Percentiles rank a stretch among this genome's conserved stretches.
These are phyloP conservation scores for Phytophthora pluvialis DNA, from an alignment of 352 stramenopile species.

Conservation along the genomic window DNA sequence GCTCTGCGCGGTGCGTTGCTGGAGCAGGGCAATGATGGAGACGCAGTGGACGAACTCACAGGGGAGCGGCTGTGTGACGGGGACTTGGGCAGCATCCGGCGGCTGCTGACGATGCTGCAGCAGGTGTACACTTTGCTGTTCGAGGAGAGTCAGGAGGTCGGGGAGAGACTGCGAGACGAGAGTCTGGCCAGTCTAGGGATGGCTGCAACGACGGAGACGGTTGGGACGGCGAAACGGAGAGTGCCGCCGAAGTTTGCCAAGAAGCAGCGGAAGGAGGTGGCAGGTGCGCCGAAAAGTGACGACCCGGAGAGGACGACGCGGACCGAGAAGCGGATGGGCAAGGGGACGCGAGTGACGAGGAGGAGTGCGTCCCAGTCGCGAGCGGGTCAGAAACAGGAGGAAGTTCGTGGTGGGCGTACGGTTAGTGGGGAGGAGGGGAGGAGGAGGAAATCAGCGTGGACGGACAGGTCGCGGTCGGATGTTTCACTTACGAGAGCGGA, in stretches of 20 bases:
- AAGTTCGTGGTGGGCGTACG: constrained; percentile 29
- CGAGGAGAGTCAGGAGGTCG: constrained; percentile 39
- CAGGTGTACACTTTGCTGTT: constrained; percentile 68
- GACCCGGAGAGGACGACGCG: constrained; percentile 21
- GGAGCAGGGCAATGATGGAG: constrained; percentile 48
- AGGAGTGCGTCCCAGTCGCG: constrained; percentile 4
- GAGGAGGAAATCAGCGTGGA: constrained; percentile 4
- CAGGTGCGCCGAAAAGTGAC: constrained; percentile 14
- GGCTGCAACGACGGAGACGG: neutral
- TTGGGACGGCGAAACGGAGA: neutral
- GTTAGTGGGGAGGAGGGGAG: neutral
- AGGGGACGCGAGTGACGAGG: neutral
- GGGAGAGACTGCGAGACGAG: constrained; percentile 24
- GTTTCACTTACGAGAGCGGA: constrained; percentile 18
- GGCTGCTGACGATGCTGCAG: constrained; percentile 61
- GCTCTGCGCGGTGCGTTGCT: constrained; percentile 75
- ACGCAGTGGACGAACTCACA: constrained; percentile 53
- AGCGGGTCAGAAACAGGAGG: constrained; percentile 27
- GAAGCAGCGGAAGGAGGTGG: constrained; percentile 24
- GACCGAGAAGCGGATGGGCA: constrained; percentile 9
- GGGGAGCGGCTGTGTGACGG: constrained; percentile 60
- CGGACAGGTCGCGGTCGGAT: constrained; percentile 9
- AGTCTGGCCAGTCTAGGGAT: constrained; percentile 35
- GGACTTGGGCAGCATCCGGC: constrained; percentile 55
- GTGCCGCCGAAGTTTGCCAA: constrained; percentile 27